Percentiles rank a stretch among this genome's conserved stretches.
phyloP scores from a whole-genome alignment of 2,329 filamentous ascomycete species.

The Tolypocladium cylindrosporum region DNA sequence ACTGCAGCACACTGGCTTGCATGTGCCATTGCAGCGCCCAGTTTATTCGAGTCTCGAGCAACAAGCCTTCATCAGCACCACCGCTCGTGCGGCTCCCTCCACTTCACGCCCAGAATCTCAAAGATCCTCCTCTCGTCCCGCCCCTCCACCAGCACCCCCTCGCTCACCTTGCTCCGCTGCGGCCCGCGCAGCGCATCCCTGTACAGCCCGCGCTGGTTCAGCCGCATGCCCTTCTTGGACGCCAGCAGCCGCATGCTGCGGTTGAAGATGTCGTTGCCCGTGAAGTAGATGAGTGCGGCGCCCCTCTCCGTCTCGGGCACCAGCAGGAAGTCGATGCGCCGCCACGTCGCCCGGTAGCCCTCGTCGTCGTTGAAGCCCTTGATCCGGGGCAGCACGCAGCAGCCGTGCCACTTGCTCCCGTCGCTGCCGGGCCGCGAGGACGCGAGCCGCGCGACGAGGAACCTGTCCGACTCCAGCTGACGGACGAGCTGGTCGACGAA shows the following conservation, averaged over 20 bases:
- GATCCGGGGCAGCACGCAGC: conserved; percentile 54
- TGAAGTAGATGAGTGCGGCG: conserved; percentile 88
- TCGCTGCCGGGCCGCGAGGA: conserved; percentile 33
- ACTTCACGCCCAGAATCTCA: conserved; percentile 70
- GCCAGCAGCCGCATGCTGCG: conserved; percentile 73
- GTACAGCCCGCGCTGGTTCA: conserved; percentile 79
- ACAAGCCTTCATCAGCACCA: conserved; percentile 45
- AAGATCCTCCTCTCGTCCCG: conserved; percentile 72
- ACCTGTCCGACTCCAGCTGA: conserved; percentile 46
- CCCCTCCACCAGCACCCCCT: conserved; percentile 65
- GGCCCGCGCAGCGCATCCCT: conserved; percentile 54
- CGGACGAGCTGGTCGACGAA: conserved; percentile 56
- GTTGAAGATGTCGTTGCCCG: conserved; percentile 92
- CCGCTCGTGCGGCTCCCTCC: conserved; percentile 66
- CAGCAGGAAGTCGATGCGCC: conserved; percentile 74
- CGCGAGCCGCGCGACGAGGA: conserved; percentile 63
- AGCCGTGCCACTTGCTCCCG: conserved; percentile 83
- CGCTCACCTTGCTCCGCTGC: conserved; percentile 48
- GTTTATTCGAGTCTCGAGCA: background rate
- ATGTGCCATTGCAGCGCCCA: background rate
- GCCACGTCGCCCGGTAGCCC: conserved; percentile 47
- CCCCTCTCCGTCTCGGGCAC: conserved; percentile 74
- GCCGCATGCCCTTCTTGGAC: conserved; percentile 67
- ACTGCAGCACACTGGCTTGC: background rate
- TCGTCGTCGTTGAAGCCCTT: conserved; percentile 19